A percentile compares a stretch with the other conserved stretches of the same genome.
These are phyloP conservation scores for Marchantia paleacea DNA, from an alignment of 225 moss, liverwort and hornwort genomes.

Conservation along the genomic window DNA sequence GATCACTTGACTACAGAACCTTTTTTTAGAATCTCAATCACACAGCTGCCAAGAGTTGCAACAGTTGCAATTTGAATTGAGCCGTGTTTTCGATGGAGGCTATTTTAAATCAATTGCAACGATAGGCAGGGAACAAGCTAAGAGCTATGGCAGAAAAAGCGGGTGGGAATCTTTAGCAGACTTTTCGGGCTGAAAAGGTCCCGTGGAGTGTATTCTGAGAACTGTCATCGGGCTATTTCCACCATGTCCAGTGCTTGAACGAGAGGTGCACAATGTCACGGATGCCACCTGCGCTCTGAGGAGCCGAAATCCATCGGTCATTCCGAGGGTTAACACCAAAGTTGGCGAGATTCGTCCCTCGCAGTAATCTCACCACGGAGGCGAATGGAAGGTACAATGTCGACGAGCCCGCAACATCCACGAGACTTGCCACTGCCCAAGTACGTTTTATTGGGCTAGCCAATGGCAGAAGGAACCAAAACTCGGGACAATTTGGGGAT, in stretches of 20 bases:
- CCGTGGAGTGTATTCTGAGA: background rate
- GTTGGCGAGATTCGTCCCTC: slow-evolving; percentile 9
- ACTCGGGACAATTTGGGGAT: slow-evolving; percentile 4
- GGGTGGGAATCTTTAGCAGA: slow-evolving; percentile 11
- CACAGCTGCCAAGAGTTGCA: background rate
- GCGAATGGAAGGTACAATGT: background rate
- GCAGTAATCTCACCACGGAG: background rate
- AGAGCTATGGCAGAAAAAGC: background rate
- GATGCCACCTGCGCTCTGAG: slow-evolving; percentile 2
- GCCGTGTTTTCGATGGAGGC: background rate
- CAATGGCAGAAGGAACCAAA: background rate
- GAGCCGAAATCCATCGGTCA: slow-evolving; percentile 3
- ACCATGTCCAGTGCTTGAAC: slow-evolving; percentile 4
- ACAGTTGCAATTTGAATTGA: slow-evolving; percentile 7
- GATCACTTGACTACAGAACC: slow-evolving; percentile 2
- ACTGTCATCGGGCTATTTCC: background rate
- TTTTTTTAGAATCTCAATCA: background rate
- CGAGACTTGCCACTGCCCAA: background rate
- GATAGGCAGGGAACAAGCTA: background rate
- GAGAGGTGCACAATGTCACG: slow-evolving; percentile 1
- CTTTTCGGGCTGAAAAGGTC: slow-evolving; percentile 8
- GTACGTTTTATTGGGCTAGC: background rate
- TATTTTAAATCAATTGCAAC: background rate
- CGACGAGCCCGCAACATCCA: background rate
- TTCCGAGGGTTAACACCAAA: background rate